Evolutionary conservation across 805 yeast genomes (phyloP), one percentile per base, ranked within the genome.

Genomic region (Blastobotrys terrestris): DNA sequence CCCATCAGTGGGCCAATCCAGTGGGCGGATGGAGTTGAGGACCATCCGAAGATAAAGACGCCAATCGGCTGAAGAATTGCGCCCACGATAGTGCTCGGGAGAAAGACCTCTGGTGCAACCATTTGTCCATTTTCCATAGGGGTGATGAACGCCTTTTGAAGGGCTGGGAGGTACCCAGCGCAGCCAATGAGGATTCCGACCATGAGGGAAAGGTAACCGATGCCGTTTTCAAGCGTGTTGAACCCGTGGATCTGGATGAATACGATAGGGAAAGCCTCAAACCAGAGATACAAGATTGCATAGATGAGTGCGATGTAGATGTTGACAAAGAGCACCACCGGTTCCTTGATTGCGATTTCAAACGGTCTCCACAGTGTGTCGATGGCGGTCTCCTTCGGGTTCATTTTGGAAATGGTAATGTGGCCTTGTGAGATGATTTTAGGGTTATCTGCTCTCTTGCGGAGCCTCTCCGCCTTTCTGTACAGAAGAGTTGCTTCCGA

Each of bases 231-330:
- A 41, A 78, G 66, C 40, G 70, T 58, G 5, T 76, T 71, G 63
- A 80, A 81, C 20, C 67, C 60, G 55, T 77, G 69, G 18, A 67
- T 60, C 2, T 71, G 74, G 3, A 54, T 45, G 52, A 75, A 80
- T 1, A 77, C 78, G 44, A 79, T 69, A 6, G 85, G 84, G 63
- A 78, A 77, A 11, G 79, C 79, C 63, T 80, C 84, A 60, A 79
- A 78, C 72, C 79, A 80, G 15, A 76, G 59, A 60, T 79, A 80
- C 54, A 76, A 55, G 35, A 75, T 65, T 45, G 81, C 76, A 60
- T 80, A 80, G 13, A 73, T 66, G 49, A 79, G 55, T 0, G 80
- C 80, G 56, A 75, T 67, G 62, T 77, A 78, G 20, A 73, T 31
- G 61, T 79, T 73, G 51, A 78, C 72, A 43, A 77, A 68, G 31